These are phyloP conservation scores for Cyclocybe aegerita DNA, from an alignment of 768 basidiomycete species.

Conservation along the genomic window DNA sequence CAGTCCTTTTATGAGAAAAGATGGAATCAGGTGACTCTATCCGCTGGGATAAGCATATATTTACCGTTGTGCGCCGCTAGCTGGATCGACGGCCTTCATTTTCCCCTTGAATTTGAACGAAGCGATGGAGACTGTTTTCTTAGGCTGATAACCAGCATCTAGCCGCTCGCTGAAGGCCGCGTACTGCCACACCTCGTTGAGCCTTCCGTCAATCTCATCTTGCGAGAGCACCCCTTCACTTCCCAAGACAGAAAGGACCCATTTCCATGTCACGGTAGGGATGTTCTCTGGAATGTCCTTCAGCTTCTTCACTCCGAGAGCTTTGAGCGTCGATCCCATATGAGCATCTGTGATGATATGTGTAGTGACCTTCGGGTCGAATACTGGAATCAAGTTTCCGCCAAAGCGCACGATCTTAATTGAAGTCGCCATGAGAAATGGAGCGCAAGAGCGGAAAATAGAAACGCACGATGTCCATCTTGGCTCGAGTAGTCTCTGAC, in stretches of 20 bases:
- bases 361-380: conserved; percentile 56
- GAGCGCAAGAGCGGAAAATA: conserved; percentile 1
- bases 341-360: conserved; percentile 62
- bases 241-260: conserved; percentile 47
- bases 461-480: conserved; percentile 59
- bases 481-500: conserved; percentile 45
- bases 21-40: too few relatives aligned
- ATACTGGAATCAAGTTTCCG: conserved; percentile 57
- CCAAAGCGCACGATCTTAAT: conserved; percentile 63
- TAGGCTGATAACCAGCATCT: conserved; percentile 36
- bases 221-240: conserved; percentile 17
- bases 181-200: conserved; percentile 39
- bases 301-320: conserved; percentile 48
- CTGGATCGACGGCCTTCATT: conserved; percentile 15
- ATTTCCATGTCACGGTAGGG: conserved; percentile 63
- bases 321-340: conserved; percentile 28
- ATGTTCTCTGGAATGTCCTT: conserved; percentile 64
- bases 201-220: conserved; percentile 26
- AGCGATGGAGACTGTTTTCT: conserved; percentile 10
- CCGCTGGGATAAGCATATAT: too few relatives aligned
- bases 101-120: conserved; percentile 23
- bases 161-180: conserved; percentile 50
- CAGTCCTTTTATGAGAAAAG: too few relatives aligned
- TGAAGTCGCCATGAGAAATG: not conserved
- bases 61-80: too few relatives aligned